Evolutionary conservation across 169 alveolate genomes (phyloP), one percentile per base, ranked within the genome.

Genomic region (Cryptosporidium felis): DNA sequence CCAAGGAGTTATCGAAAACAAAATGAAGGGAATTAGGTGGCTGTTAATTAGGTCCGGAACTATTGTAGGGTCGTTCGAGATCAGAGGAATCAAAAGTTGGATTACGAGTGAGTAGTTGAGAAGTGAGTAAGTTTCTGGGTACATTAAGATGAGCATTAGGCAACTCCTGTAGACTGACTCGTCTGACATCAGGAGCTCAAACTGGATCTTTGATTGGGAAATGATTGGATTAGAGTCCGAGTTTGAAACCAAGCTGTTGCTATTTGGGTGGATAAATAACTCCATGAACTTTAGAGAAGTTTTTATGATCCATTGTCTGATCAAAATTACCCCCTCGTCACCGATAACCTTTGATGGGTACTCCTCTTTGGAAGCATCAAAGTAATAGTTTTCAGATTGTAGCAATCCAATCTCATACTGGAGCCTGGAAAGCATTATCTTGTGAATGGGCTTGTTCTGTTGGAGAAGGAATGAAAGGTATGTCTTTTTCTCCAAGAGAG

Each of bases 211-310:
- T 5, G 85, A 74, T 18, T 74, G 85, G 4, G 85, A 74, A 34
- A 74, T 74, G 12, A 74, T 74, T 10, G 85, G 85, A 12, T 74
- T 74, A 5, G 65, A 53, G 3, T 74, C 85, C 2, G 85, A 74
- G 42, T 74, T 74, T 34, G 85, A 74, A 21, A 74, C 23, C 38
- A 74, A 40, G 41, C 45, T 74, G 23, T 53, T 74, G 44, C 65
- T 38, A 36, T 74, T 74, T 10, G 85, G 85, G 42, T 74, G 85
- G 16, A 74, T 74, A 36, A 74, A 74, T n/a, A 74, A 14, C 14
- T 74, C 85, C 85, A 74, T 74, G 32, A 74, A 74, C 14, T 74
- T 74, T 6, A 74, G 30, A 30, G 85, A 53, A 1, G 85, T 74
- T 6, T 74, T 74, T 9, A 74, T 53, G 18, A 74, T 74, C 85